phyloP scores from a whole-genome alignment of 169 alveolate species.

The Besnoitia besnoiti region DNA sequence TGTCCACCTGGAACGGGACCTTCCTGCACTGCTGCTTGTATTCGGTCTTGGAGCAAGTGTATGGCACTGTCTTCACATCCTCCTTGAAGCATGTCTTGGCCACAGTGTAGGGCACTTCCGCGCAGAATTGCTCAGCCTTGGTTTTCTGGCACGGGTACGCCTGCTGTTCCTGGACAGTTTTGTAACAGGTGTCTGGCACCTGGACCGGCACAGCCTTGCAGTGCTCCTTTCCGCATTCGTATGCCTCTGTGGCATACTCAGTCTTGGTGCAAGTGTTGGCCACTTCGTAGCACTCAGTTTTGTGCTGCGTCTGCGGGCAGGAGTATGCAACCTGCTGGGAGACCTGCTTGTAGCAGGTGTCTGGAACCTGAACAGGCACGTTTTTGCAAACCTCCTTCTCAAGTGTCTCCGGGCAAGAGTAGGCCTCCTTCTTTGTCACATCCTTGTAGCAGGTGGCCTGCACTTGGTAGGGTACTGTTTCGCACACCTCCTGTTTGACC shows the following conservation, averaged over 20 bases:
- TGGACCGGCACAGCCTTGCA: constrained; percentile 47
- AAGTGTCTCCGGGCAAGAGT: constrained; percentile 55
- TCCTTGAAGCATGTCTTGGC: constrained; percentile 62
- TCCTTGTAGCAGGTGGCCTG: constrained; percentile 64
- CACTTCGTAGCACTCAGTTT: constrained; percentile 41
- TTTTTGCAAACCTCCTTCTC: constrained; percentile 59
- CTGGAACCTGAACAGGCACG: constrained; percentile 60
- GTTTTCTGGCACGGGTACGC: constrained; percentile 56
- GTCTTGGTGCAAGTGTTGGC: constrained; percentile 60
- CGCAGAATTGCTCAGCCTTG: constrained; percentile 57
- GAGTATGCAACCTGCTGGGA: constrained; percentile 59
- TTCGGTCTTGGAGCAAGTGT: constrained; percentile 61
- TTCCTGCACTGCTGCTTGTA: constrained; percentile 56
- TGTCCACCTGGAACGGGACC: constrained; percentile 44
- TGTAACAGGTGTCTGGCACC: constrained; percentile 61
- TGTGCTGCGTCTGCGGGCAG: constrained; percentile 56
- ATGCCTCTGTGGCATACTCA: constrained; percentile 46
- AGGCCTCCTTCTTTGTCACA: constrained; percentile 60
- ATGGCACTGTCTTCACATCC: constrained; percentile 46
- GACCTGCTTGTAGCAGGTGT: constrained; percentile 64
- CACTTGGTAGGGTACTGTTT: constrained; percentile 51
- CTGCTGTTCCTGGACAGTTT: constrained; percentile 47
- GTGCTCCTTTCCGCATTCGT: constrained; percentile 55
- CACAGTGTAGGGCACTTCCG: constrained; percentile 10
- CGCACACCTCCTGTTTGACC: constrained; percentile 57